Percentiles rank a stretch among this genome's conserved stretches.
These are phyloP conservation scores for Bromus sterilis DNA, from an alignment of 176 grass and related monocot genomes.

Conservation along the genomic window DNA sequence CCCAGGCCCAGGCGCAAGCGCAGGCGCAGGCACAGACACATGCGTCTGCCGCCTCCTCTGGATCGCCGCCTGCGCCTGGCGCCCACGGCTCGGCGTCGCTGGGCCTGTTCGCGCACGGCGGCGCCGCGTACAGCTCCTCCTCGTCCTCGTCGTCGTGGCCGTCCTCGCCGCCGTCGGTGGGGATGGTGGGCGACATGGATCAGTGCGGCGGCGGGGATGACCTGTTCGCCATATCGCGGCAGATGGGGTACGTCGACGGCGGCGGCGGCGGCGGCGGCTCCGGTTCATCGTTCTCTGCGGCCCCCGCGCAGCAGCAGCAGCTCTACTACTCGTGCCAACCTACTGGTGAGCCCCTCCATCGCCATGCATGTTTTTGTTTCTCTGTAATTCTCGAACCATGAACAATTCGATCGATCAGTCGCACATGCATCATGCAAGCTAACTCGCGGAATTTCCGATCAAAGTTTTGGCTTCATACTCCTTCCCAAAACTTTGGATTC, in stretches of 20 bases:
- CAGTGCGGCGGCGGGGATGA: constrained; percentile 43
- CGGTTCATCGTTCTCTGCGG: constrained; percentile 17
- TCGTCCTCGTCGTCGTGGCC: constrained; percentile 28
- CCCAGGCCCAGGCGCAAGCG: constrained; percentile 24
- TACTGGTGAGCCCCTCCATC: constrained; percentile 33
- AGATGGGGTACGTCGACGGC: constrained; percentile 53
- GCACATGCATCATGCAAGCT: neutral
- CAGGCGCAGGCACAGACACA: neutral
- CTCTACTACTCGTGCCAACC: constrained; percentile 54
- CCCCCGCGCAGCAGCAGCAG: constrained; percentile 28
- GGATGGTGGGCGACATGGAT: constrained; percentile 26
- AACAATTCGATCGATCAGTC: neutral
- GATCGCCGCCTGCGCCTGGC: constrained; percentile 11
- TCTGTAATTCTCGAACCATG: neutral
- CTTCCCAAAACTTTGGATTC: too few species aligned
- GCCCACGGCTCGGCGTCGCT: neutral
- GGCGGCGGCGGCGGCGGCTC: constrained; percentile 24
- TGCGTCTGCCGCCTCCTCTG: neutral
- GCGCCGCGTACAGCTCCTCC: constrained; percentile 8
- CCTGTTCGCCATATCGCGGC: constrained; percentile 82
- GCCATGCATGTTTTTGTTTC: neutral
- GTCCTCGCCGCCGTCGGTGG: constrained; percentile 34
- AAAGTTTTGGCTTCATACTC: neutral
- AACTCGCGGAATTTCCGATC: neutral
- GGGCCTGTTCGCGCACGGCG: constrained; percentile 24